Conservation (phyloP, 208 protist genomes). For the Trypanosoma platydactyli region DNA sequence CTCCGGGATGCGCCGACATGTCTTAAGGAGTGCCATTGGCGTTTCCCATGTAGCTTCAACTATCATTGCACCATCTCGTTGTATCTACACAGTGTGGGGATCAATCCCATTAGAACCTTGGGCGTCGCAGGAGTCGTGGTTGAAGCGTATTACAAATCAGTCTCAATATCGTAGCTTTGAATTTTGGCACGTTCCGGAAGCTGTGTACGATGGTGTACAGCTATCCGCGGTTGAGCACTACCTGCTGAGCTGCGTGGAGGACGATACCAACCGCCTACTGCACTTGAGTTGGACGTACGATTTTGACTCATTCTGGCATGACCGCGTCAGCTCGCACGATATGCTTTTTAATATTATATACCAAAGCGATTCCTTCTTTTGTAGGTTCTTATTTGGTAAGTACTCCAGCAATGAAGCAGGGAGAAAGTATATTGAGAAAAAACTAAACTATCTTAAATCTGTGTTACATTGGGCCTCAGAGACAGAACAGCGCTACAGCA, state of each 20-base stretch:
- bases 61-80: constrained; percentile 31
- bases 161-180: constrained; percentile 84
- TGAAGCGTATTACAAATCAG: constrained; percentile 75
- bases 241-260: constrained; percentile 79
- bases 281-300: constrained; percentile 83
- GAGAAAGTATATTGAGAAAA: constrained; percentile 63
- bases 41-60: constrained; percentile 15
- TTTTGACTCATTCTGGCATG: constrained; percentile 90
- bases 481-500: constrained; percentile 79
- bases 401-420: constrained; percentile 63
- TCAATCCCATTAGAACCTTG: constrained; percentile 60
- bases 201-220: constrained; percentile 41
- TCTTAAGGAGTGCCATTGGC: constrained; percentile 15
- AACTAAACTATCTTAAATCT: constrained; percentile 84
- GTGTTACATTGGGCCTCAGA: constrained; percentile 73
- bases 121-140: constrained; percentile 65
- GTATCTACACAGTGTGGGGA: constrained; percentile 85
- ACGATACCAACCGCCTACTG: constrained; percentile 82
- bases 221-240: constrained; percentile 73
- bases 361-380: constrained; percentile 48
- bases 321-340: constrained; percentile 77
- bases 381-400: constrained; percentile 78
- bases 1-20: constrained; percentile 36
- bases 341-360: constrained; percentile 77
- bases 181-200: constrained; percentile 83